Conservation (phyloP, 148 eudicot species). For the Chenopodium formosanum region DNA sequence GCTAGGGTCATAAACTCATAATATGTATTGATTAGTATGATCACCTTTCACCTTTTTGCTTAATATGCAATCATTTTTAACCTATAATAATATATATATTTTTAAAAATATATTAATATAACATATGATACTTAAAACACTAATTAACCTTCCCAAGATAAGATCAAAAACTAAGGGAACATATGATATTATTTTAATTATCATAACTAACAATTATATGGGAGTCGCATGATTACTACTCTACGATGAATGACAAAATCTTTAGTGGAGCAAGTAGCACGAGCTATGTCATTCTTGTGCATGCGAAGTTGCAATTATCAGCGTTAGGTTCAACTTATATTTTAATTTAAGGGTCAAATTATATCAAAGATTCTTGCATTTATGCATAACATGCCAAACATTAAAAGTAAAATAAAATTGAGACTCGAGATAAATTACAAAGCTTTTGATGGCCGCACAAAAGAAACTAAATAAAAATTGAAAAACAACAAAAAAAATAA, state of each 20-base stretch:
- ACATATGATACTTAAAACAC: too few relatives aligned
- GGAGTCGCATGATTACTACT: neutral
- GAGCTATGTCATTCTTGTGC: constrained; percentile 22
- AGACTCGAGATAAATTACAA: neutral
- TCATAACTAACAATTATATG: neutral
- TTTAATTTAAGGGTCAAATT: neutral
- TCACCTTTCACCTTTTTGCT: too few relatives aligned
- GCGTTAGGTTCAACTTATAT: constrained; percentile 14
- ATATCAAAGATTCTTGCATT: neutral
- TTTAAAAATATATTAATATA: too few relatives aligned
- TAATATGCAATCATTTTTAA: too few relatives aligned
- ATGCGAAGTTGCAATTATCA: constrained; percentile 26
- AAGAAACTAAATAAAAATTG: neutral
- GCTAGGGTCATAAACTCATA: too few relatives aligned
- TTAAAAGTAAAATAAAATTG: neutral
- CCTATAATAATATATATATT: too few relatives aligned
- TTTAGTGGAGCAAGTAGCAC: constrained; percentile 29
- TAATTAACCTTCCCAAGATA: too few relatives aligned
- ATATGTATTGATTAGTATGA: too few relatives aligned
- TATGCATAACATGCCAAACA: neutral
- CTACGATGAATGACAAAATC: constrained; percentile 4
- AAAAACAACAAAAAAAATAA: neutral
- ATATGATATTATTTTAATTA: too few relatives aligned
- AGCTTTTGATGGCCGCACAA: neutral
- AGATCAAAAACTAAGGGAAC: neutral